Evolutionary conservation across 2,329 filamentous ascomycete species (phyloP), one percentile per base, ranked within the genome.

Genomic region (Berkeleyomyces rouxiae): DNA sequence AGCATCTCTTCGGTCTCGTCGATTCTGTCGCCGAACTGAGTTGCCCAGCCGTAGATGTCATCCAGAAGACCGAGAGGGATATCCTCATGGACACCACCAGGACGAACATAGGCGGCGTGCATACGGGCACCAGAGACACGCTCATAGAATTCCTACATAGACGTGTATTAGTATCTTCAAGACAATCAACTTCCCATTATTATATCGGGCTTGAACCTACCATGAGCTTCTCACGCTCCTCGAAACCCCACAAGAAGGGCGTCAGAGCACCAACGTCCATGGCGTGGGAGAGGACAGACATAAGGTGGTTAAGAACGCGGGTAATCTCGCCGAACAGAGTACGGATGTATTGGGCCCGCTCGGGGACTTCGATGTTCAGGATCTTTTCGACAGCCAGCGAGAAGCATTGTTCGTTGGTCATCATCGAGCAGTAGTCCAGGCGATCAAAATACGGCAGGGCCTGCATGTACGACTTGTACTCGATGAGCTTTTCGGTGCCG

Each of bases 151-250:
- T 99, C 93, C 92, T 97, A 68, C n/a, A 61, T 23, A 11, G n/a
- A 23, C 23, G 42, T 23, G 39, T 5, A 37, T 63, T 49, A 58
- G 60, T 40, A 39, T 58, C 9, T 37, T 37, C 9, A n/a, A 13
- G 23, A 16, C 7, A 6, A 7, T 31, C n/a, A 13, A 33, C 7
- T 6, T 36, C 10, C 16, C 10, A 37, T n/a, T 36, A 9, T 23
- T 36, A 39, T 57, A n/a, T 43, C 16, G 11, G 31, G 36, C 11
- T 43, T 40, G 53, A 31, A 71, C 83, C 72, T 80, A 96, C 92
- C 95, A 99, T 99, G 65, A 99, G 82, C 82, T 99, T 99, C 79
- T 99, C 93, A 81, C 93, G 88, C 79, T 99, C 93, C 77, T 99
- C 93, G 74, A 99, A 99, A 66, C 93, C 93, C 93, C 93, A 99